A percentile compares a stretch with the other conserved stretches of the same genome.
These are phyloP conservation scores for Pestalotiopsis sp. DNA, from an alignment of 2,329 filamentous ascomycete species.

Conservation along the genomic window DNA sequence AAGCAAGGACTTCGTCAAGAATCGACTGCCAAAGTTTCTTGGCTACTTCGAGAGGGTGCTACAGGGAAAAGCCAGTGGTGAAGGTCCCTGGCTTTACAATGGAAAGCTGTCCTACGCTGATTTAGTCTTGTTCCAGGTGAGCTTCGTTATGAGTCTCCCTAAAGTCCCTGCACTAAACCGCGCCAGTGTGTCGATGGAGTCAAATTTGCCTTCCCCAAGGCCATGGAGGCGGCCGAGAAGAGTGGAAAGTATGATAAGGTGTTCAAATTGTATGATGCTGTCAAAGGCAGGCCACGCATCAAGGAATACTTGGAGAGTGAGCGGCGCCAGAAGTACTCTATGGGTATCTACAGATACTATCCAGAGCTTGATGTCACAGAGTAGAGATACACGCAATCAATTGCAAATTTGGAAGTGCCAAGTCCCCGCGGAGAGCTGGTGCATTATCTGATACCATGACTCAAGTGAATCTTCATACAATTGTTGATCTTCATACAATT, in stretches of 20 bases:
- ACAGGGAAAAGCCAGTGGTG: constrained; percentile 55
- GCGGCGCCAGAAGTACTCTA: constrained; percentile 60
- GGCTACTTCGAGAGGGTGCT: constrained; percentile 71
- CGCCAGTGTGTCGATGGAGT: constrained; percentile 58
- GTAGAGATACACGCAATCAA: not conserved
- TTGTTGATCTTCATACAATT: no score
- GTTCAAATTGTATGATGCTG: constrained; percentile 65
- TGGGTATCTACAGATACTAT: constrained; percentile 74
- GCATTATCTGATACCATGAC: no score
- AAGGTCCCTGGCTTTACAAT: constrained; percentile 68
- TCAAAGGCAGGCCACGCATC: constrained; percentile 65
- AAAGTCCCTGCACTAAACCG: not conserved
- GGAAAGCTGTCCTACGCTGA: constrained; percentile 71
- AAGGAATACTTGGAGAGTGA: constrained; percentile 71
- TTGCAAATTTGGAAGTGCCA: no score
- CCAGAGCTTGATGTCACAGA: constrained; percentile 63
- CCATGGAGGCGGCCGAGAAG: constrained; percentile 56
- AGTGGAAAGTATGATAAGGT: constrained; percentile 61
- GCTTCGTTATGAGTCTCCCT: constrained; percentile 16
- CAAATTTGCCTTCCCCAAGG: constrained; percentile 71
- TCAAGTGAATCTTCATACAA: no score
- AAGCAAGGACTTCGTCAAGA: constrained; percentile 59
- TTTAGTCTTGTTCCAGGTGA: constrained; percentile 71
- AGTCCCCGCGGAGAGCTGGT: no score
- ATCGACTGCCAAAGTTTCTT: constrained; percentile 72